Percentiles rank a stretch among this genome's conserved stretches.
phyloP scores from a whole-genome alignment of 2,329 filamentous ascomycete species.

The Fusarium ramigenum region DNA sequence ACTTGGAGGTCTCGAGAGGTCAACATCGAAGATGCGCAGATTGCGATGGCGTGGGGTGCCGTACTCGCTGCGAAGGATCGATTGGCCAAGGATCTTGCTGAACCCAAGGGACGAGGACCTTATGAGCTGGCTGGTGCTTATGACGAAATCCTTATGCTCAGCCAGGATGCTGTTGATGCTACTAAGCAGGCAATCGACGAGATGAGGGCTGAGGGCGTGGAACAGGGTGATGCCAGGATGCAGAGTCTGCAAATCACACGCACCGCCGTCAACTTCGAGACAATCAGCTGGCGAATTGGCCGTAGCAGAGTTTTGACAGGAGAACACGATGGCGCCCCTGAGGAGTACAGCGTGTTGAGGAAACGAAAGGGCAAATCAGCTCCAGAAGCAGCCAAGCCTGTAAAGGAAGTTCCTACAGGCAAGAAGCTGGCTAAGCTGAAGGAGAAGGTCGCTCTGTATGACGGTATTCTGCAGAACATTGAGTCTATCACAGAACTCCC shows the following conservation, averaged over 20 bases:
- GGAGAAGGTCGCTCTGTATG: conserved; percentile 89
- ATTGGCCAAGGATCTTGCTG: conserved; percentile 59
- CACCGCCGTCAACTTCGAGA: conserved; percentile 91
- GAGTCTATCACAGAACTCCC: conserved; percentile 89
- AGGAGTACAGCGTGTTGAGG: conserved; percentile 59
- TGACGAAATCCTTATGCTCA: conserved; percentile 87
- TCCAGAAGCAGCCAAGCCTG: conserved; percentile 54
- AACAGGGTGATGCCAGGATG: conserved; percentile 85
- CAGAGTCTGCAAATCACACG: conserved; percentile 92
- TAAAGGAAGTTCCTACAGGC: conserved; percentile 73
- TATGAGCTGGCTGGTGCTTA: conserved; percentile 85
- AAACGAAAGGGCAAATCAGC: conserved; percentile 57
- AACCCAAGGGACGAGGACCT: conserved; percentile 55
- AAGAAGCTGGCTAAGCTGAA: conserved; percentile 82
- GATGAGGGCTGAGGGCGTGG: conserved; percentile 81
- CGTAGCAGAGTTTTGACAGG: conserved; percentile 90
- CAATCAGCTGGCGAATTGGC: conserved; percentile 94
- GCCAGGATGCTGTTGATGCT: conserved; percentile 93
- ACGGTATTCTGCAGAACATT: conserved; percentile 89
- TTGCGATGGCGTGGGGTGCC: conserved; percentile 82
- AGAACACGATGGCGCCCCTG: conserved; percentile 76
- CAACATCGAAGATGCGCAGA: conserved; percentile 90
- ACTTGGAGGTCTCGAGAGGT: conserved; percentile 88
- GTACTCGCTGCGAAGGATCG: conserved; percentile 65
- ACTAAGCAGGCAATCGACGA: conserved; percentile 95